Evolutionary conservation across 352 stramenopile genomes (phyloP).

Genomic region (Phytophthora foliorum): DNA sequence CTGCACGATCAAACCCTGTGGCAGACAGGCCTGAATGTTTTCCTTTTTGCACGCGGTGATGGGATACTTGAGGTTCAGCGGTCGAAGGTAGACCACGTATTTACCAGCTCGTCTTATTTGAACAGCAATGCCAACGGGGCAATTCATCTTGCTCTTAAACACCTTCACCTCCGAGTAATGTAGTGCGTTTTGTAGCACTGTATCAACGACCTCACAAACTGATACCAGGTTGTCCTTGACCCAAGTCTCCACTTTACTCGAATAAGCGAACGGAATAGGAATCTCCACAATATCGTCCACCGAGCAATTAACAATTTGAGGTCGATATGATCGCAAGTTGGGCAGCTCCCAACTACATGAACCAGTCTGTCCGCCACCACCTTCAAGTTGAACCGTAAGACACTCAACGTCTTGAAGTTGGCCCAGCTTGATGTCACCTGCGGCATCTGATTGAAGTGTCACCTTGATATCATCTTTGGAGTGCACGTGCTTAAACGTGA

Average conservation of each 20-base stretch:
- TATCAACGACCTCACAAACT: constrained; percentile 43
- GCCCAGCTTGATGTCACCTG: constrained; percentile 54
- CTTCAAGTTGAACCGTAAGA: constrained; percentile 28
- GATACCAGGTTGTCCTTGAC: constrained; percentile 30
- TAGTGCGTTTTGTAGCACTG: constrained; percentile 35
- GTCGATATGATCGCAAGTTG: constrained; percentile 45
- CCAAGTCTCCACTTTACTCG: constrained; percentile 40
- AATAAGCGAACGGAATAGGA: constrained; percentile 45
- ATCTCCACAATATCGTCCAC: constrained; percentile 42
- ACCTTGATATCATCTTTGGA: constrained; percentile 21
- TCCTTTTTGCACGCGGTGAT: constrained; percentile 44
- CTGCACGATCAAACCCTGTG: constrained; percentile 31
- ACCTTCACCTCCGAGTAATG: constrained; percentile 22
- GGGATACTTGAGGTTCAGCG: constrained; percentile 44
- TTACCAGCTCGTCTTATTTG: constrained; percentile 34
- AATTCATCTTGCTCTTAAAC: constrained; percentile 30
- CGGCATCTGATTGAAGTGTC: constrained; percentile 39
- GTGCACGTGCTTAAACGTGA: constrained; percentile 43
- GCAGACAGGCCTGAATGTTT: constrained; percentile 14
- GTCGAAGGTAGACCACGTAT: constrained; percentile 47
- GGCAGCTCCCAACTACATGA: constrained; percentile 57
- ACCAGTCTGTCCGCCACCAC: not conserved
- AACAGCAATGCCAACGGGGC: constrained; percentile 33
- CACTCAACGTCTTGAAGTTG: constrained; percentile 30
- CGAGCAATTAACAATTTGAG: constrained; percentile 45